phyloP scores from a whole-genome alignment of 2,329 filamentous ascomycete species.

The Ophiostoma ulmi region DNA sequence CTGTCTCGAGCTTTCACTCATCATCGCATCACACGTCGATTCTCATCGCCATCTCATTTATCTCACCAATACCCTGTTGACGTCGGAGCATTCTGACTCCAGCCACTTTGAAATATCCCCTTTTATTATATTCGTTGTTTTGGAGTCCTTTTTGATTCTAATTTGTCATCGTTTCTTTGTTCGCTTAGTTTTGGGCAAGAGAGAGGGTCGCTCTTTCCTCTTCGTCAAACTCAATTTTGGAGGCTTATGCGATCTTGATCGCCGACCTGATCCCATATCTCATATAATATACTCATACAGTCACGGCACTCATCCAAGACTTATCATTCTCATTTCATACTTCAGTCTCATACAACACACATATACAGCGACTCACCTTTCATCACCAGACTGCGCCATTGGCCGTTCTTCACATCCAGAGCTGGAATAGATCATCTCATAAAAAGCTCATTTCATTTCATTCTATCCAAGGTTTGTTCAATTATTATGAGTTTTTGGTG shows the following conservation, averaged over 20 bases:
- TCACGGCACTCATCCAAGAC: background rate
- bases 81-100: background rate
- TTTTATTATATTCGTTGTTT: background rate
- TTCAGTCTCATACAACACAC: background rate
- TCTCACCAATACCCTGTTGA: background rate
- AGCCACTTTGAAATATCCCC: background rate
- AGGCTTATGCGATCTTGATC: background rate
- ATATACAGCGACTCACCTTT: background rate
- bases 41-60: constrained; percentile 6
- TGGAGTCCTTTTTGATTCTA: background rate
- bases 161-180: background rate
- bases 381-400: background rate
- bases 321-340: background rate
- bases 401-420: background rate
- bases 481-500: background rate
- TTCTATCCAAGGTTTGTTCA: background rate
- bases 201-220: background rate
- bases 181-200: background rate
- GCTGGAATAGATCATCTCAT: background rate
- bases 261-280: background rate
- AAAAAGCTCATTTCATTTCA: background rate
- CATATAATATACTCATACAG: background rate
- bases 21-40: background rate
- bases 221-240: background rate
- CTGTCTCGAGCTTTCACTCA: background rate